Conservation (phyloP, 148 eudicot genomes). For the Beta vulgaris region DNA sequence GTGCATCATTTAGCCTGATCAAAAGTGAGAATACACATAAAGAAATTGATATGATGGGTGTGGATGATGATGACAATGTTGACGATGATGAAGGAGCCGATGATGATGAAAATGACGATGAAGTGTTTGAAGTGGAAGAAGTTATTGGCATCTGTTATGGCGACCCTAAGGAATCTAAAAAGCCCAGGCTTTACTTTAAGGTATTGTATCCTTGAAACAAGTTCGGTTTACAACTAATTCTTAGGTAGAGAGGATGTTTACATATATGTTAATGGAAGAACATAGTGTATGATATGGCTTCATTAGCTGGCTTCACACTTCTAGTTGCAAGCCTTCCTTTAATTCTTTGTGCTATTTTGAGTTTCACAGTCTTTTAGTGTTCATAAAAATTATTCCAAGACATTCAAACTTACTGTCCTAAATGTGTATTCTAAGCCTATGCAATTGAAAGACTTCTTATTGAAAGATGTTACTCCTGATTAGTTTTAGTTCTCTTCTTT, state of each 20-base stretch:
- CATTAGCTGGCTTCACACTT: not conserved
- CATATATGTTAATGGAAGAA: not conserved
- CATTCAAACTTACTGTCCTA: too few relatives aligned
- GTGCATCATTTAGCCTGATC: conserved; percentile 34
- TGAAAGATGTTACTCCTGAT: too few relatives aligned
- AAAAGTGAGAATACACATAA: conserved; percentile 23
- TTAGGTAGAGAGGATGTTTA: not conserved
- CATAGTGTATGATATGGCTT: not conserved
- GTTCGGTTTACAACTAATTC: too few relatives aligned
- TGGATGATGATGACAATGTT: conserved; percentile 27
- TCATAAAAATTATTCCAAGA: too few relatives aligned
- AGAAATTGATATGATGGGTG: conserved; percentile 10
- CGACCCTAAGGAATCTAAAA: conserved; percentile 38
- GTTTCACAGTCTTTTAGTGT: too few relatives aligned
- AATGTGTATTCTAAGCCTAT: too few relatives aligned
- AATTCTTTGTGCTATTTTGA: too few relatives aligned
- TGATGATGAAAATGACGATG: conserved; percentile 29
- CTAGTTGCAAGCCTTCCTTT: not conserved
- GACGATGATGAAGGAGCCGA: conserved; percentile 34
- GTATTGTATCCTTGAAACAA: conserved; percentile 27
- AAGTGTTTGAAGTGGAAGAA: conserved; percentile 67
- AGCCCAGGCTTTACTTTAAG: conserved; percentile 55
- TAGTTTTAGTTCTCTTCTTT: too few relatives aligned
- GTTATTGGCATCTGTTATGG: conserved; percentile 64
- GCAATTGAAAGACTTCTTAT: too few relatives aligned